These are phyloP conservation scores for Leptodontidium sp. DNA, from an alignment of 2,329 filamentous ascomycete genomes.

Conservation along the genomic window DNA sequence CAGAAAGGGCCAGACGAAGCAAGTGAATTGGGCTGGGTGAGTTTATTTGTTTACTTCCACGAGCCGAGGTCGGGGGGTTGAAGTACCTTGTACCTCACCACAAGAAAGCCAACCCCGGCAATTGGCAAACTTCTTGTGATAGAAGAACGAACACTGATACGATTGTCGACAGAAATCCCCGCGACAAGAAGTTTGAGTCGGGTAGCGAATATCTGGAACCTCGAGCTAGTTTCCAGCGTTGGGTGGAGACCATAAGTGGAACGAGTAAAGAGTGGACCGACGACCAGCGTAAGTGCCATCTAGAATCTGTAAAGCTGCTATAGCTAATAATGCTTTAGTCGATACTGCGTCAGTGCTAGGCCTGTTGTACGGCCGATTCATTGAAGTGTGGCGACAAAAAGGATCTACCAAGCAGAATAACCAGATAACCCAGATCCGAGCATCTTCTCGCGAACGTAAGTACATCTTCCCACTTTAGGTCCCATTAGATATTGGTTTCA, in stretches of 20 bases:
- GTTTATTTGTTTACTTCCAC: not conserved
- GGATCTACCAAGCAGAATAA: slow-evolving; percentile 32
- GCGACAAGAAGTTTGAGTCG: slow-evolving; percentile 33
- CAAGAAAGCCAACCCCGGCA: not conserved
- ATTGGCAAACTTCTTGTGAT: too few species aligned
- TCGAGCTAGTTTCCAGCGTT: slow-evolving; percentile 36
- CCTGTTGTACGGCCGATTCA: slow-evolving; percentile 40
- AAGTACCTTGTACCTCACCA: not conserved
- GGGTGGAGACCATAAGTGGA: slow-evolving; percentile 37
- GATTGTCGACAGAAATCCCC: slow-evolving; percentile 29
- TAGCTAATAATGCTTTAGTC: slow-evolving; percentile 21
- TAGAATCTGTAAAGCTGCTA: not conserved
- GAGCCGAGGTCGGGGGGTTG: not conserved
- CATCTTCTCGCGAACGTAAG: slow-evolving; percentile 36
- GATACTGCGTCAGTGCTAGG: slow-evolving; percentile 39
- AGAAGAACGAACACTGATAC: not conserved
- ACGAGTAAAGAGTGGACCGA: slow-evolving; percentile 38
- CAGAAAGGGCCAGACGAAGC: slow-evolving; percentile 33
- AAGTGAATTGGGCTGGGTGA: slow-evolving; percentile 38
- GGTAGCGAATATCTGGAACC: slow-evolving; percentile 39
- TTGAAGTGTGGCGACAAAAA: slow-evolving; percentile 40
- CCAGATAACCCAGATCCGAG: slow-evolving; percentile 37
- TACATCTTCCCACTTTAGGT: not conserved
- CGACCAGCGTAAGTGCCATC: slow-evolving; percentile 31
- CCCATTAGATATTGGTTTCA: too few species aligned